phyloP scores from a whole-genome alignment of 2,329 filamentous ascomycete genomes.

The Colletotrichum spaethianum region DNA sequence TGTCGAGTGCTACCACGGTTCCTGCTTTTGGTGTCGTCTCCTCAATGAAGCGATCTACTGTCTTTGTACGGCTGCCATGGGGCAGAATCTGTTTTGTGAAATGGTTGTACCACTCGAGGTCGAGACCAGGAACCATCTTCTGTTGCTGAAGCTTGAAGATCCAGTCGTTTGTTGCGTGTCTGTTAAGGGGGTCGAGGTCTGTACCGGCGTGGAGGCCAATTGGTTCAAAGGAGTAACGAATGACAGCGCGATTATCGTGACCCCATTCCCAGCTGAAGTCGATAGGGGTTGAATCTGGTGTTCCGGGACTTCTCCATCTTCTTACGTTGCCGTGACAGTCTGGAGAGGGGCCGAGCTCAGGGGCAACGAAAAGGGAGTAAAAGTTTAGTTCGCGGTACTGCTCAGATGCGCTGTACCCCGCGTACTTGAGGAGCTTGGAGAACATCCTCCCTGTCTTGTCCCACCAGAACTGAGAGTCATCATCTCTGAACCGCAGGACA shows the following conservation, averaged over 20 bases:
- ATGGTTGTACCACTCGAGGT: constrained; percentile 37
- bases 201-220: constrained; percentile 33
- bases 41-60: constrained; percentile 28
- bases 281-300: constrained; percentile 35
- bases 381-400: constrained; percentile 39
- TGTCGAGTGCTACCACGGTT: constrained; percentile 35
- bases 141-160: constrained; percentile 32
- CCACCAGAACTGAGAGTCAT: constrained; percentile 40
- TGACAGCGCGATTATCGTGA: constrained; percentile 3
- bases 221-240: constrained; percentile 37
- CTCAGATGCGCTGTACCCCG: constrained; percentile 34
- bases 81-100: constrained; percentile 33
- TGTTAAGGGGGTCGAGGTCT: constrained; percentile 35
- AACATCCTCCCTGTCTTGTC: constrained; percentile 37
- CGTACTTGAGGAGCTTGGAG: constrained; percentile 34
- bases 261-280: constrained; percentile 41
- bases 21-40: constrained; percentile 36
- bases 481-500: constrained; percentile 33
- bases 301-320: constrained; percentile 35
- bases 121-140: constrained; percentile 30
- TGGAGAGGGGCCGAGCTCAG: constrained; percentile 34
- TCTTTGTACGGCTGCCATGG: constrained; percentile 24
- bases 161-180: constrained; percentile 36
- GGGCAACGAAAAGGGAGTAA: constrained; percentile 39
- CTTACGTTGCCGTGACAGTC: constrained; percentile 34